Evolutionary conservation across 768 basidiomycete species (phyloP), one percentile per base, ranked within the genome.

Genomic region (Lentinula edodes): DNA sequence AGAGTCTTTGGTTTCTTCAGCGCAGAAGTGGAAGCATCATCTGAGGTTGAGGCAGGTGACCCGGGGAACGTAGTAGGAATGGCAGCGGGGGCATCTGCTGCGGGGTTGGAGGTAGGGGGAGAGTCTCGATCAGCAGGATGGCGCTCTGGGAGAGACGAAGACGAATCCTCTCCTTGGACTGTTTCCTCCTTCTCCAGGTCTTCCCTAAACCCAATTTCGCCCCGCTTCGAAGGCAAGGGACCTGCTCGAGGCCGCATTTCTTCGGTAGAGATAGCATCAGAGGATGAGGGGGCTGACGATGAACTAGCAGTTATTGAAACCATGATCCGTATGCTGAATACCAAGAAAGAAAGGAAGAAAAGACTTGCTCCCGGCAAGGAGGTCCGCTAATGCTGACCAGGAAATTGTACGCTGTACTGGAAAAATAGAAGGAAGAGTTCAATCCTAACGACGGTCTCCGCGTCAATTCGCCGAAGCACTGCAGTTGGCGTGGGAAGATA

Each of bases 201-300:
- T 58, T 84, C 85, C 34, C 75, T 62, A 67, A 76, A 90, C 20
- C 87, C 87, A 56, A 90, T 84, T 67, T 89, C 87, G 32, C 87
- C 88, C 18, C 80, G 77, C 70, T 88, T 89, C 48, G 68, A 70
- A 57, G 87, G 88, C 67, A 88, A 73, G 59, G 87, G 86, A 46
- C 76, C 85, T 66, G 86, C 85, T 76, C 88, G 76, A 59, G 73
- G 75, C 66, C 76, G 75, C 64, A 66, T 58, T 67, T 75, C 74
- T 60, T 70, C 69, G 60, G 60, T 18, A n/a, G 52, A 28, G 46
- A 52, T 59, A 46, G 63, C 43, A 60, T 28, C 64, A 38, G 63
- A 61, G 32, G 69, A 69, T 58, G 69, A 62, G 61, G 62, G 12
- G 38, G 62, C 53, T 18, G 61, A 36, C 35, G 64, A 60, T 38